A percentile compares a stretch with the other conserved stretches of the same genome.
Conservation (phyloP, 495 filamentous ascomycete genomes). For the Copromyces sp. region DNA sequence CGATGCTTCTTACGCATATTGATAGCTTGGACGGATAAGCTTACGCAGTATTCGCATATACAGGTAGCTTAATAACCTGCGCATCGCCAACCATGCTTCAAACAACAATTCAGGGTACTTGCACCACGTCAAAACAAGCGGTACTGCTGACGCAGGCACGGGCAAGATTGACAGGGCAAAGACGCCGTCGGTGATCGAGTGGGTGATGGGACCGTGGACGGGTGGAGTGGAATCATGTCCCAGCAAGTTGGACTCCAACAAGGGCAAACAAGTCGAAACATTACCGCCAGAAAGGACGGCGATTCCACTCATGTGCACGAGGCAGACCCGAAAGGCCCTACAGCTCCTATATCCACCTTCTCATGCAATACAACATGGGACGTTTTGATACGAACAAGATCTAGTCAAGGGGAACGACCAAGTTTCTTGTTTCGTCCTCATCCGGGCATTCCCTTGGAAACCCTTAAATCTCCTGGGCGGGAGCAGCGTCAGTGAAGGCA, state of each 20-base stretch:
- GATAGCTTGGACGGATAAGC: not conserved
- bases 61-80: not conserved
- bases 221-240: not conserved
- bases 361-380: not conserved
- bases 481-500: not conserved
- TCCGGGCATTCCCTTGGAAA: not conserved
- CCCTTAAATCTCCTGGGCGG: not conserved
- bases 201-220: not conserved
- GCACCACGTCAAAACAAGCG: not conserved
- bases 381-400: constrained; percentile 2
- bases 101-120: not conserved
- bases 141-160: not conserved
- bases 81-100: not conserved
- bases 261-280: not conserved
- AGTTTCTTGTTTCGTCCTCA: not conserved
- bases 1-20: not conserved
- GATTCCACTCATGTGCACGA: not conserved
- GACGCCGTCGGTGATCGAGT: not conserved
- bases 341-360: not conserved
- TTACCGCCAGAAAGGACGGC: not conserved
- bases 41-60: not conserved
- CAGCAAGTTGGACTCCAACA: not conserved
- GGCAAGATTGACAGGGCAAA: not conserved
- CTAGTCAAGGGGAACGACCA: not conserved
- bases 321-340: not conserved